phyloP scores from a whole-genome alignment of 2,329 filamentous ascomycete species.

The Colletotrichum eleusines region DNA sequence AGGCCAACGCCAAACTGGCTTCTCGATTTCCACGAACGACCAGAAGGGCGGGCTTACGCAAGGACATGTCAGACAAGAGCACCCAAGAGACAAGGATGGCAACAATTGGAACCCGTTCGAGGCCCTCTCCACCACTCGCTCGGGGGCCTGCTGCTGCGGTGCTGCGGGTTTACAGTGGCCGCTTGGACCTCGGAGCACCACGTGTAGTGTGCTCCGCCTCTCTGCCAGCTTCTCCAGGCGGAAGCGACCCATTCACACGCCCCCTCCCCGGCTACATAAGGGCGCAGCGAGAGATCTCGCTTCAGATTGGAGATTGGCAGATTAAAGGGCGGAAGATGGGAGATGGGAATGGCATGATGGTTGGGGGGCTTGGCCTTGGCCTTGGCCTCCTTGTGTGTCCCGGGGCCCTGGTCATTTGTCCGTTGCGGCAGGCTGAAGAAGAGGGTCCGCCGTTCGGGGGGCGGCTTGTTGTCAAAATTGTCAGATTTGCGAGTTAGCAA shows the following conservation, averaged over 20 bases:
- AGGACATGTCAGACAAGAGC: not conserved
- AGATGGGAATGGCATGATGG: conserved; percentile 23
- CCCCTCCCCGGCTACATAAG: conserved; percentile 32
- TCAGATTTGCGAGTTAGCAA: conserved; percentile 3
- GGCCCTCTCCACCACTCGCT: not conserved
- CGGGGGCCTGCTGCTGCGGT: conserved; percentile 15
- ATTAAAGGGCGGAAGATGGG: conserved; percentile 23
- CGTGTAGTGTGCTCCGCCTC: conserved; percentile 27
- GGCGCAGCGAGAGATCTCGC: conserved; percentile 32
- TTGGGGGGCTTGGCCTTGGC: conserved; percentile 18
- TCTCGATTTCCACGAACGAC: not conserved
- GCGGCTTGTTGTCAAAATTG: not conserved
- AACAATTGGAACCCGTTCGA: conserved; percentile 18
- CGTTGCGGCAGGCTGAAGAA: conserved; percentile 9
- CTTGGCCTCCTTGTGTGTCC: not conserved
- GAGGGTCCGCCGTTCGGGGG: not conserved
- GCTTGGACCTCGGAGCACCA: conserved; percentile 26
- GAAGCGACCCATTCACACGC: conserved; percentile 6
- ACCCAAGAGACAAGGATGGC: conserved; percentile 6
- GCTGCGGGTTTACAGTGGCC: not conserved
- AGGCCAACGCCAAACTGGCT: not conserved
- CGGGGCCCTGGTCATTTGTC: conserved; percentile 6
- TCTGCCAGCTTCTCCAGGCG: conserved; percentile 14
- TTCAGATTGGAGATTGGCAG: conserved; percentile 29
- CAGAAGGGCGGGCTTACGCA: conserved; percentile 9